These are phyloP conservation scores for Vitis labrusca DNA, from an alignment of 164 flowering plant genomes.

Conservation along the genomic window DNA sequence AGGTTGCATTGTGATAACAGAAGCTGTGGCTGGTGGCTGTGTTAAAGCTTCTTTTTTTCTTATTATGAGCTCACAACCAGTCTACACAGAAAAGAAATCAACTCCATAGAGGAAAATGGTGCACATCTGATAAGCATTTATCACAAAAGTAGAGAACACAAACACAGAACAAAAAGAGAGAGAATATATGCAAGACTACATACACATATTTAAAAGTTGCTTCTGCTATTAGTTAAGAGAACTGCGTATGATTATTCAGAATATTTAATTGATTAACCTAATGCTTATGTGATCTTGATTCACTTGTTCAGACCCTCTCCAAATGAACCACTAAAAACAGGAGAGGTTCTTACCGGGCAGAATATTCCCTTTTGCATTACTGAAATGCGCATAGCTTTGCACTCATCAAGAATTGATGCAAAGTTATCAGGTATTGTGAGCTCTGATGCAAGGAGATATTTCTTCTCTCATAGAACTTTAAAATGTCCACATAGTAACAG, in stretches of 20 bases:
- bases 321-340: conserved; percentile 68
- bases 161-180: too few relatives aligned
- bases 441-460: background rate
- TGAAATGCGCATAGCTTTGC: conserved; percentile 42
- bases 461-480: background rate
- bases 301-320: conserved; percentile 64
- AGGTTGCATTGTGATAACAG: conserved; percentile 29
- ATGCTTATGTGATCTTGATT: background rate
- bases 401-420: conserved; percentile 55
- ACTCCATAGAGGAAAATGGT: too few relatives aligned
- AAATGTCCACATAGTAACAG: too few relatives aligned
- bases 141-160: too few relatives aligned
- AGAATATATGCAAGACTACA: too few relatives aligned
- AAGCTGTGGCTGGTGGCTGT: conserved; percentile 35
- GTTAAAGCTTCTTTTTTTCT: conserved; percentile 68
- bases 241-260: background rate
- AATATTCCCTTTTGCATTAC: conserved; percentile 61
- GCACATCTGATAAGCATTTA: too few relatives aligned
- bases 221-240: conserved; percentile 1
- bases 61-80: conserved; percentile 51
- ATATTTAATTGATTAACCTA: too few relatives aligned
- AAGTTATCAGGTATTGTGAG: conserved; percentile 75
- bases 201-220: background rate
- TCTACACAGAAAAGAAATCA: too few relatives aligned
- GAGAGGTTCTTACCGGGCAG: conserved; percentile 77